Base-by-base conservation (phyloP, 1,284 basidiomycete species). In the Heterobasidion annosum region DNA sequence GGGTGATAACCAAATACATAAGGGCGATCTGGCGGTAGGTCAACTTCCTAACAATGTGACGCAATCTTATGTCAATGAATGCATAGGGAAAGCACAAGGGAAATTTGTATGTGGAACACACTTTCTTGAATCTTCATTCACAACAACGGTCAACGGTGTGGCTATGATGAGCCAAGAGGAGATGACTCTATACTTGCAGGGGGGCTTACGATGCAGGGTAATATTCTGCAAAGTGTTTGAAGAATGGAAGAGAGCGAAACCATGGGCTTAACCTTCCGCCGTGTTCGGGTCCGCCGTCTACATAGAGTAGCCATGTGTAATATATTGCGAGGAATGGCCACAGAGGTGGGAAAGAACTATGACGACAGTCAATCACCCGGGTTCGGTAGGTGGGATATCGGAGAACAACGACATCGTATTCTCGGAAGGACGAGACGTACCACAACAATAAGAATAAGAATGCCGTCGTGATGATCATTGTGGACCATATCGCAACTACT, bases 1-100 rank as follows among this genome's bases (percentile, higher is more conserved):
- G 94, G 94, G 70, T 98, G 94, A 70, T 97, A 97, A 15, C 93
- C 97, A 72, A 99, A 99, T 19, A 99, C 79, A 72, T 99, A 99
- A 33, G 91, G 87, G 57, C 93, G 75, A 68, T 97, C 91, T 12
- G 93, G 74, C 1, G 95, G 93, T 40, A 99, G 78, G 60, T 98
- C 92, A 57, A 82, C 84, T 72, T 91, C 89, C 89, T 91, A 50
- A 19, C 45, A 10, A 32, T 25, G 16, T 25, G 25, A 4, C 25
- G 25, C 16, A 19, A 16, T 47, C 3, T 47, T 10, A 47, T 18
- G 18, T 19, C 45, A 47, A 47, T 47, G 12, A n/a, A 7, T 8
- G 37, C 37, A 40, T n/a, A 3, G n/a, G 7, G n/a, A n/a, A 40
- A n/a, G n/a, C n/a, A 50, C 44, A 46, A 34, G 42, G n/a, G 16